phyloP scores from a whole-genome alignment of 2,329 filamentous ascomycete species.

The Neodidymelliopsis sp. region DNA sequence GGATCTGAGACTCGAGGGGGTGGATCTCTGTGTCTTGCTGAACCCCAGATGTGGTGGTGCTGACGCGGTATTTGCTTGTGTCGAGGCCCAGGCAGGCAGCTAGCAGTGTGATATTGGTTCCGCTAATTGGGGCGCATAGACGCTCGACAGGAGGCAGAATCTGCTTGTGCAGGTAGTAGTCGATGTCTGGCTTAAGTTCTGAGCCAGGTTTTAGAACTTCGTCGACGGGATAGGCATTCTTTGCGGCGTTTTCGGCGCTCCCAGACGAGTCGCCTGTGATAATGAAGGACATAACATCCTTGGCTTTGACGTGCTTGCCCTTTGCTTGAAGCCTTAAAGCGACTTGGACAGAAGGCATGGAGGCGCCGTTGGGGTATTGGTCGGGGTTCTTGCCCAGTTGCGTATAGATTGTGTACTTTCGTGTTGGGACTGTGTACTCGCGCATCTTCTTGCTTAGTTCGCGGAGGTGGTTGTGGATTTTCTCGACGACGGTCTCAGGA shows the following conservation, averaged over 20 bases:
- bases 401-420: conserved; percentile 97
- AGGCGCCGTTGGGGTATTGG: conserved; percentile 92
- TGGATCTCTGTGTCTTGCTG: conserved; percentile 65
- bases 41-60: conserved; percentile 62
- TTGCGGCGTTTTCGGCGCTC: conserved; percentile 73
- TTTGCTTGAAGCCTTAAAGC: conserved; percentile 86
- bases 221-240: conserved; percentile 85
- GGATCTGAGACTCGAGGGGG: conserved; percentile 92
- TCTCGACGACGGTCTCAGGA: conserved; percentile 82
- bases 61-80: conserved; percentile 82
- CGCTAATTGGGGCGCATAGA: conserved; percentile 92
- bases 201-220: conserved; percentile 82
- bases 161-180: conserved; percentile 98
- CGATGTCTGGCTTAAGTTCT: conserved; percentile 84
- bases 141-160: conserved; percentile 98
- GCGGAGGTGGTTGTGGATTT: conserved; percentile 91
- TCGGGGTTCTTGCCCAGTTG: conserved; percentile 94
- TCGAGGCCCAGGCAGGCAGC: conserved; percentile 95
- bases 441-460: conserved; percentile 89
- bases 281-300: conserved; percentile 96
- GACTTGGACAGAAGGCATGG: conserved; percentile 97
- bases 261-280: conserved; percentile 77
- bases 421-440: conserved; percentile 73
- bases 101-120: conserved; percentile 87
- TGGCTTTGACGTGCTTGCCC: conserved; percentile 87